A percentile compares a stretch with the other conserved stretches of the same genome.
Evolutionary conservation across 2,329 filamentous ascomycete species (phyloP).

Genomic region (Colletotrichum navitas): DNA sequence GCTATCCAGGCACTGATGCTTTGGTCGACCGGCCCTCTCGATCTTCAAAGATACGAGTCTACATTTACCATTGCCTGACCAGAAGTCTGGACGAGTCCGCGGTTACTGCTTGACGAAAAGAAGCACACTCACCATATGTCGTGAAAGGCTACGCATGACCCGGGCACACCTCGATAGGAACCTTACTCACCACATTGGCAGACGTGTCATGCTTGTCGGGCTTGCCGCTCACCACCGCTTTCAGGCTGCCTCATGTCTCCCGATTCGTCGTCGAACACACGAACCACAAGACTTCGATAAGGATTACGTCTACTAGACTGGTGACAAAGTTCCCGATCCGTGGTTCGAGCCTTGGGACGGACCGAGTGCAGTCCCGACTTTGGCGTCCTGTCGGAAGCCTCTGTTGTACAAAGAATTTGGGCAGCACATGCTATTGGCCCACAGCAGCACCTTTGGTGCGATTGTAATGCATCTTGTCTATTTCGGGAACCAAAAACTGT

Average conservation of each 20-base stretch:
- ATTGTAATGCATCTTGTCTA: constrained; percentile 29
- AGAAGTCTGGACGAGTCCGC: background rate
- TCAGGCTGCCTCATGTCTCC: background rate
- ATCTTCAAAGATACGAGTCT: constrained; percentile 61
- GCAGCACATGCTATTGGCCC: constrained; percentile 1
- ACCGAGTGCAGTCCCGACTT: constrained; percentile 5
- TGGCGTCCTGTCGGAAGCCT: constrained; percentile 13
- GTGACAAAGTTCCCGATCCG: constrained; percentile 3
- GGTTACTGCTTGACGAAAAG: background rate
- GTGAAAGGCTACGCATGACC: constrained; percentile 19
- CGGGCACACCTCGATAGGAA: background rate
- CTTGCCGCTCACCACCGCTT: constrained; percentile 16
- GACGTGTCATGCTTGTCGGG: constrained; percentile 23
- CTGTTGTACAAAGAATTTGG: background rate
- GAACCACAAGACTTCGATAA: constrained; percentile 19
- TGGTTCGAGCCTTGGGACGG: constrained; percentile 3
- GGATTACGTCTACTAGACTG: background rate
- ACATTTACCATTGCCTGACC: constrained; percentile 4
- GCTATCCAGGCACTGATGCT: constrained; percentile 80
- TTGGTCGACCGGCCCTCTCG: constrained; percentile 81
- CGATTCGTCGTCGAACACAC: constrained; percentile 6
- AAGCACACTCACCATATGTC: constrained; percentile 18
- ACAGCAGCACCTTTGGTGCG: background rate
- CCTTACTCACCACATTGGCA: constrained; percentile 17
- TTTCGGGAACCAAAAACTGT: constrained; percentile 25